Base-by-base conservation (phyloP, 148 eudicot species). In the Cornus kousa region DNA sequence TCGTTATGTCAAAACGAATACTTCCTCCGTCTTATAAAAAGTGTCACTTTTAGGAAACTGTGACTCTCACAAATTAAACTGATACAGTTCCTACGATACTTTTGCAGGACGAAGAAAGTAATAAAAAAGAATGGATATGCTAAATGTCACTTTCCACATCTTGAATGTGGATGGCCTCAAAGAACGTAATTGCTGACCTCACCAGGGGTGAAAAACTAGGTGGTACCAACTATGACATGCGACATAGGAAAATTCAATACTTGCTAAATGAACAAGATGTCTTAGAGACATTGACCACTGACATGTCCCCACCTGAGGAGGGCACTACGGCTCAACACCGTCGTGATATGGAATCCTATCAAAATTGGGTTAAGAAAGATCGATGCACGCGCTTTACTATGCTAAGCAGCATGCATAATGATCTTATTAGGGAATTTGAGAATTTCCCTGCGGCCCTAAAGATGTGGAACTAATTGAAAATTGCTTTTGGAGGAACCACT, bases 381-480 rank as follows among this genome's bases (percentile, higher is more conserved):
- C 8, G 62, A 5, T 5, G 7, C 24, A 9, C 33, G 62, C 31
- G 19, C 35, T 46, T 73, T 55, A 55, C 39, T 43, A 4, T 53
- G 76, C 28, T 73, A 11, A 62, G 77, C 19, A 17, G 16, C 77
- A 75, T 62, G 20, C 70, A 64, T 19, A 55, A 75, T 64, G 77
- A 75, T 43, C 68, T 74, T 23, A 73, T 53, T 24, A 19, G 76
- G 20, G 35, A 46, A 28, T 43, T 72, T 48, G 74, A 48, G 60
- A 72, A 72, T 5, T 72, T 2, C 31, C 33, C 33, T 2, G 50
- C 62, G 4, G 19, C 9, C 40, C 20, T 12, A 13, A 20, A 48
- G 11, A 73, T 48, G 66, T 73, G 75, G 75, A 40, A 73, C 0
- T n/a, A 73, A 53, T 23, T 73, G 62, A 5, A 11, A 6, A n/a